Conservation (phyloP, 345 rosid genomes). For the Citrus glauca region DNA sequence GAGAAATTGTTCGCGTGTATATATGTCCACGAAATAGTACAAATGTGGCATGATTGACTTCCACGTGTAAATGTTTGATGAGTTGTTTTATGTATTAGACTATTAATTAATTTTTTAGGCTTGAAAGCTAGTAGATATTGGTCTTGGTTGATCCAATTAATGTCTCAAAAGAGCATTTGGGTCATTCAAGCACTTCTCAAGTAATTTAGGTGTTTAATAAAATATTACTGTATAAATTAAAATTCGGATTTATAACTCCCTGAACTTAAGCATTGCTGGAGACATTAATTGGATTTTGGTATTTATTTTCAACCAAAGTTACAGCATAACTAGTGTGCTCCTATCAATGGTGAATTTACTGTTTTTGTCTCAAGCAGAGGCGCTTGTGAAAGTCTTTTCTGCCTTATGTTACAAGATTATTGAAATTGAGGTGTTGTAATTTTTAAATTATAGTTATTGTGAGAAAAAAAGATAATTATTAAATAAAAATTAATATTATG, state of each 20-base stretch:
- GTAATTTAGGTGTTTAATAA: background rate
- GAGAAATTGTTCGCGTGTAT: background rate
- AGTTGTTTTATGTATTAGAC: background rate
- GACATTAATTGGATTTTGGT: background rate
- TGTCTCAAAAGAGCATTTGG: background rate
- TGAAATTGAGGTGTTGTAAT: accelerated
- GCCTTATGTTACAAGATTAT: too few relatives aligned
- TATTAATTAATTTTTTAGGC: background rate
- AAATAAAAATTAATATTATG: too few relatives aligned
- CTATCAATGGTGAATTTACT: too few relatives aligned
- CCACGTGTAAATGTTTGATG: background rate
- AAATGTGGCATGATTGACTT: background rate
- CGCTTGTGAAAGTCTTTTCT: too few relatives aligned
- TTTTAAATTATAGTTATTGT: too few relatives aligned
- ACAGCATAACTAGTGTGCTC: background rate
- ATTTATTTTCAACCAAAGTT: background rate
- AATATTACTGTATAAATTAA: background rate
- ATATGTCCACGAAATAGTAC: background rate
- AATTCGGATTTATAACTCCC: background rate
- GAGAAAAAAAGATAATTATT: too few relatives aligned
- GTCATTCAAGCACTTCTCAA: background rate
- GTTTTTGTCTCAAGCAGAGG: too few relatives aligned
- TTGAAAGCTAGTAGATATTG: background rate
- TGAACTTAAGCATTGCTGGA: background rate
- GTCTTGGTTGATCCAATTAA: background rate